Base-by-base conservation (phyloP, 2,329 filamentous ascomycete species). In the Colletotrichum sansevieriae region DNA sequence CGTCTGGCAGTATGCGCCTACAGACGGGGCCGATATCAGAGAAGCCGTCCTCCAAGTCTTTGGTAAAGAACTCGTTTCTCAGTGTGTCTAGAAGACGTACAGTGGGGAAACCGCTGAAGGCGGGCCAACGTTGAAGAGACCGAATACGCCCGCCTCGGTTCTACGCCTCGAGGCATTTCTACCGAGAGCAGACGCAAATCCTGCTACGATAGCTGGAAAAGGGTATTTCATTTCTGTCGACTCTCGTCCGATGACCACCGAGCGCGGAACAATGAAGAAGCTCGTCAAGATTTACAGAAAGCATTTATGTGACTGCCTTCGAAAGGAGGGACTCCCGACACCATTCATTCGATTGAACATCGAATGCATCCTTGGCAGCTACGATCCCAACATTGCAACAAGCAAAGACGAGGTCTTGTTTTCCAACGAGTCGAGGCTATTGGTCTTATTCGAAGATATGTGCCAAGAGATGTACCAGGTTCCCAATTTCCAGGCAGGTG, bases 351-450 rank as follows among this genome's bases (percentile, higher is more conserved):
- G 83, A 46, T 77, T 95, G 43, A 86, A 89, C 65, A 88, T 95
- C 35, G 76, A 76, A 13, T 94, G 91, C 73, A 85, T 88, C 0
- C 75, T 80, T 1, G 84, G 84, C 33, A 89, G 83, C 66, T 95
- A 95, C 73, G 92, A 95, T 77, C 82, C 85, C 1, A 95, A 94
- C 72, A 78, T 94, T 6, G 89, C 93, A 68, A 87, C 91, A 3
- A 82, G 88, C 3, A 95, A 95, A 75, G 88, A 93, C 65, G 88
- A 93, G 73, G 84, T 95, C 2, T 74, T 93, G 1, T 94, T 95
- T 74, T 82, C 81, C 4, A 81, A 92, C 58, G 85, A 90, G 70
- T 55, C 76, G 2, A 56, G 61, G 2, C 51, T 88, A 0, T 71
- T 87, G 2, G 72, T 79, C n/a, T 76, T 82, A 18, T 88, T 89